Base-by-base conservation (phyloP, 495 filamentous ascomycete genomes). In the Patellaria atrata region DNA sequence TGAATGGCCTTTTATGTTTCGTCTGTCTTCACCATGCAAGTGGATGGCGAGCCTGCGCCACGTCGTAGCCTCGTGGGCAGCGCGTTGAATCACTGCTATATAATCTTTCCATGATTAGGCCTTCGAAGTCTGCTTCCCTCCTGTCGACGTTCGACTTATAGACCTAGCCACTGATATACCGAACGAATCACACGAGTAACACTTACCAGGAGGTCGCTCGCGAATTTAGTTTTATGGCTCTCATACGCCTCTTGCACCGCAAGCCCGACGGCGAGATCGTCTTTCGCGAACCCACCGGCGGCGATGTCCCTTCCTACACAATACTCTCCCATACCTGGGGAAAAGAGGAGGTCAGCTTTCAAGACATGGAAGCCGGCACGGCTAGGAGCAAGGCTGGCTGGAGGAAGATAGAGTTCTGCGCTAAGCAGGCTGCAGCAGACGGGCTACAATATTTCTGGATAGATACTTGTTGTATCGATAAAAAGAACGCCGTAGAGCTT, bases 391-490 rank as follows among this genome's bases (percentile, higher is more conserved):
- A 37, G 14, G 24, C 23, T 12, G 38, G 12, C 27, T 41, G 13
- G 12, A 5, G n/a, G 11, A 41, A 45, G 20, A 45, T 41, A 10
- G 8, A 6, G 3, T n/a, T 14, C 18, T 32, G 37, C 20, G 33
- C 30, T 14, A 16, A 30, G 19, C 27, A 38, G 20, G 41, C 41
- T 8, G 8, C 24, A 18, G 4, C 20, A 17, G 37, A 44, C 18
- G 30, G 24, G 4, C 24, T 40, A 18, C 23, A n/a, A 26, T 44
- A 40, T 20, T 26, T 19, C 3, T 38, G 34, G 33, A 25, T 43
- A 5, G 47, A 51, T 23, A 51, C 47, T 8, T 47, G 44, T 32
- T 47, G 43, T 22, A 51, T 51, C 21, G 41, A 51, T 32, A 48
- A 51, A 28, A 3, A 10, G 5, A 51, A 41, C 28, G 38, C 27